Conservation (phyloP, 768 basidiomycete species). For the Suillus clintonianus region DNA sequence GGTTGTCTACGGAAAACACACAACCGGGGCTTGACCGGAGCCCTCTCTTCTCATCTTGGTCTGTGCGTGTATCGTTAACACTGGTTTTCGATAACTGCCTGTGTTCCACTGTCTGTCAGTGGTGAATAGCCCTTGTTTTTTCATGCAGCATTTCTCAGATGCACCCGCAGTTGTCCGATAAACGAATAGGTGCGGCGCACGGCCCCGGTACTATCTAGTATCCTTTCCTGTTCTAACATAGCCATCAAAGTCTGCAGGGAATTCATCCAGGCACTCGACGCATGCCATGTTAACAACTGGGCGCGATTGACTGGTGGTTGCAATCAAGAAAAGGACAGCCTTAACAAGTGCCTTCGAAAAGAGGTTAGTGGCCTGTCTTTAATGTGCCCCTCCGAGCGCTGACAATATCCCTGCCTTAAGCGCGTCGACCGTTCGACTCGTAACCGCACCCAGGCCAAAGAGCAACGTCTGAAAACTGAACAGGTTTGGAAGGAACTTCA, state of each 20-base stretch:
- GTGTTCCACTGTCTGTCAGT: conserved; percentile 1
- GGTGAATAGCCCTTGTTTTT: not conserved
- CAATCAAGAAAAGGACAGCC: conserved; percentile 64
- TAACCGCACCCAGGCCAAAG: conserved; percentile 65
- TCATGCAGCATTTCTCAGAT: conserved; percentile 36
- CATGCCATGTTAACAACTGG: conserved; percentile 67
- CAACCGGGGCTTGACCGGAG: conserved; percentile 1
- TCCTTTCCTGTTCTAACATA: conserved; percentile 8
- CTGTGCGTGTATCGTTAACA: conserved; percentile 15
- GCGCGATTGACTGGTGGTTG: conserved; percentile 68
- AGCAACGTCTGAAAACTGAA: conserved; percentile 55
- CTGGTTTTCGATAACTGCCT: conserved; percentile 3
- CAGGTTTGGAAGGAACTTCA: conserved; percentile 65
- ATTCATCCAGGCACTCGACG: conserved; percentile 74
- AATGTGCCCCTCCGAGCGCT: not conserved
- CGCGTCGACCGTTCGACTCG: conserved; percentile 56
- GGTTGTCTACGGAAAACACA: conserved; percentile 3
- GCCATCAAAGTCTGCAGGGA: conserved; percentile 64
- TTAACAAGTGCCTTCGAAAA: conserved; percentile 69
- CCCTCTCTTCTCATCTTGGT: conserved; percentile 16
- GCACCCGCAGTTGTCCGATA: conserved; percentile 76
- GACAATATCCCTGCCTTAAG: conserved; percentile 35
- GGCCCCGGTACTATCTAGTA: not conserved
- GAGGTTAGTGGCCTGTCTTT: conserved; percentile 51
- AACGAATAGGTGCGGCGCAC: conserved; percentile 48